phyloP scores from a whole-genome alignment of 2,329 filamentous ascomycete species.

The Mycosphaerella arachidis region DNA sequence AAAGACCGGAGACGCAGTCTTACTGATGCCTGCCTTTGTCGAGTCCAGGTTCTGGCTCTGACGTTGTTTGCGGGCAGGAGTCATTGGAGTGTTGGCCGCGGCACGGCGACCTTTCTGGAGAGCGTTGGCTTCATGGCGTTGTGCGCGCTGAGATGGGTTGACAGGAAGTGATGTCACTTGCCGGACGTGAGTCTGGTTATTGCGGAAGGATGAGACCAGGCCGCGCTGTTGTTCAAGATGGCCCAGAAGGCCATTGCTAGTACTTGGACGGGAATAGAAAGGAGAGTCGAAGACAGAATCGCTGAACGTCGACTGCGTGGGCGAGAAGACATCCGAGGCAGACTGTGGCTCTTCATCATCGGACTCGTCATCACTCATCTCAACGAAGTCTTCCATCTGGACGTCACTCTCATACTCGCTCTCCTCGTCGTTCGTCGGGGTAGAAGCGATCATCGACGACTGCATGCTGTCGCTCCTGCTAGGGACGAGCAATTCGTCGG shows the following conservation, averaged over 20 bases:
- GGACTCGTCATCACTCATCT: constrained; percentile 24
- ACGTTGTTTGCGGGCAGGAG: constrained; percentile 55
- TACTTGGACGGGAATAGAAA: not conserved
- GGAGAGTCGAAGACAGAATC: constrained; percentile 15
- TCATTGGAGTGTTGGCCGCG: constrained; percentile 64
- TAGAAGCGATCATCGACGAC: constrained; percentile 51
- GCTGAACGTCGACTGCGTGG: constrained; percentile 13
- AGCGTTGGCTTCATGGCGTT: constrained; percentile 57
- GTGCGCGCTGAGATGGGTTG: constrained; percentile 59
- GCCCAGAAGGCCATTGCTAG: constrained; percentile 49
- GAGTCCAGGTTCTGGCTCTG: constrained; percentile 24
- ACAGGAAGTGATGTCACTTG: constrained; percentile 52
- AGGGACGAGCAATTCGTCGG: constrained; percentile 35
- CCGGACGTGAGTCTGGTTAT: constrained; percentile 49
- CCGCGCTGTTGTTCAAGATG: constrained; percentile 59
- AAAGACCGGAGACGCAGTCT: constrained; percentile 20
- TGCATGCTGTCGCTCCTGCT: constrained; percentile 33
- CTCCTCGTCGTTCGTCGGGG: constrained; percentile 26
- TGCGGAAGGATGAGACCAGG: constrained; percentile 73
- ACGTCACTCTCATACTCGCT: constrained; percentile 19
- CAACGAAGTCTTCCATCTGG: constrained; percentile 28
- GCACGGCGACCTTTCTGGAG: constrained; percentile 62
- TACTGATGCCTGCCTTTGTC: constrained; percentile 28
- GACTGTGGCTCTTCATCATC: constrained; percentile 41
- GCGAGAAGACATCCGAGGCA: constrained; percentile 36